Percentiles rank a stretch among this genome's conserved stretches.
These are phyloP conservation scores for Shiraia sp. DNA, from an alignment of 2,329 filamentous ascomycete species.

Conservation along the genomic window DNA sequence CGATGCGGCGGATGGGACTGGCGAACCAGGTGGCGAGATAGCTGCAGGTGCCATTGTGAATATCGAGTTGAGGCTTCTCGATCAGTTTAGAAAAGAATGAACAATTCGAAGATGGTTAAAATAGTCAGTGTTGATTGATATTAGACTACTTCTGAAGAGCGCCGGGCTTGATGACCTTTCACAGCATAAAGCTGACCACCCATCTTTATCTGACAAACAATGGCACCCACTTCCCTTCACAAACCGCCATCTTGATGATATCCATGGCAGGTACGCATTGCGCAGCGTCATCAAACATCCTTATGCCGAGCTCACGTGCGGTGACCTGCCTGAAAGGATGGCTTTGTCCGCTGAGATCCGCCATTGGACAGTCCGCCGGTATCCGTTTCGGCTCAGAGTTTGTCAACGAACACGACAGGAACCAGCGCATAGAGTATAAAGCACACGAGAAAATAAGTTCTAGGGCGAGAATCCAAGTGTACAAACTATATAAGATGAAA, in stretches of 20 bases:
- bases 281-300: conserved; percentile 21
- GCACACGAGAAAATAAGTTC: too few species aligned
- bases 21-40: conserved; percentile 50
- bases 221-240: conserved; percentile 23
- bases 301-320: conserved; percentile 35
- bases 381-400: conserved; percentile 22
- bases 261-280: conserved; percentile 16
- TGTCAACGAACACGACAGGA: too few species aligned
- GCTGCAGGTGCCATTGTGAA: conserved; percentile 38
- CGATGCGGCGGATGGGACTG: conserved; percentile 23
- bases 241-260: conserved; percentile 21
- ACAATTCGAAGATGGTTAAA: too few species aligned
- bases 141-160: too few species aligned
- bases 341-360: conserved; percentile 23
- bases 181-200: not conserved
- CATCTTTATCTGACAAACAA: conserved; percentile 21
- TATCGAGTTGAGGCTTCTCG: not conserved
- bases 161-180: not conserved
- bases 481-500: not conserved
- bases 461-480: not conserved
- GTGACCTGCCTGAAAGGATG: conserved; percentile 17
- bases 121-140: too few species aligned
- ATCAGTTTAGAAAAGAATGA: too few species aligned
- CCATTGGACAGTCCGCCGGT: conserved; percentile 19
- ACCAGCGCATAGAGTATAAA: too few species aligned